These are phyloP conservation scores for Yarrowia yakushimensis DNA, from an alignment of 805 yeast species.

Conservation along the genomic window DNA sequence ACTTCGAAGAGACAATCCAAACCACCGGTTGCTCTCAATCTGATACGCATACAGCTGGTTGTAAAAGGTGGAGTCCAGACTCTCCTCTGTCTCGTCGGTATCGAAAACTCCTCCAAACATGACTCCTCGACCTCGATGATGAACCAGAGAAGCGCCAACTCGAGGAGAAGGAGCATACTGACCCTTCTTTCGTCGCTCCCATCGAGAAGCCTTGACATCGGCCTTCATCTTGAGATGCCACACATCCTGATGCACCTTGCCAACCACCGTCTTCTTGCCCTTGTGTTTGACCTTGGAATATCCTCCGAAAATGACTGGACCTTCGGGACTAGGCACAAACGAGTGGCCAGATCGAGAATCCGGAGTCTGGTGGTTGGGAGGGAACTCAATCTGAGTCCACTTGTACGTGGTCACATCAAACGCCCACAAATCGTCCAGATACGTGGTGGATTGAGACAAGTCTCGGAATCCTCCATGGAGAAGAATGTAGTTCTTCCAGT, in stretches of 20 bases:
- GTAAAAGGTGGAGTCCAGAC: conserved; percentile 77
- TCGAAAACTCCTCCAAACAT: conserved; percentile 95
- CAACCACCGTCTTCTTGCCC: conserved; percentile 81
- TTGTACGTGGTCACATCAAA: conserved; percentile 85
- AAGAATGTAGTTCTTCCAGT: conserved; percentile 86
- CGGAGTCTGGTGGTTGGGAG: conserved; percentile 74
- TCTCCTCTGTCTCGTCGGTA: conserved; percentile 92
- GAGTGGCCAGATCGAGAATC: conserved; percentile 95
- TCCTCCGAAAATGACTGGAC: conserved; percentile 88
- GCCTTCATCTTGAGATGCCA: conserved; percentile 87
- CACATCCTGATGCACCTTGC: conserved; percentile 79
- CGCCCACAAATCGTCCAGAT: conserved; percentile 83
- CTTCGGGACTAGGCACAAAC: conserved; percentile 69
- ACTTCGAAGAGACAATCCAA: conserved; percentile 55
- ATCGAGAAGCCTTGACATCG: conserved; percentile 69
- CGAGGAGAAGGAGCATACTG: conserved; percentile 90
- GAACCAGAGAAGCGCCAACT: conserved; percentile 89
- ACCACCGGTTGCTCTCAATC: conserved; percentile 86
- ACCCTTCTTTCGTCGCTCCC: conserved; percentile 87
- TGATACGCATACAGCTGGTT: conserved; percentile 80
- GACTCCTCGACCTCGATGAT: conserved; percentile 87
- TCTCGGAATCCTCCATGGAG: conserved; percentile 93
- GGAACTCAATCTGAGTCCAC: conserved; percentile 88
- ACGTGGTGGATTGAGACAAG: conserved; percentile 76
- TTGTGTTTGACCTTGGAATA: conserved; percentile 85